Evolutionary conservation across 768 basidiomycete species (phyloP), one percentile per base, ranked within the genome.

Genomic region (Coprinellus aureogranulatus): DNA sequence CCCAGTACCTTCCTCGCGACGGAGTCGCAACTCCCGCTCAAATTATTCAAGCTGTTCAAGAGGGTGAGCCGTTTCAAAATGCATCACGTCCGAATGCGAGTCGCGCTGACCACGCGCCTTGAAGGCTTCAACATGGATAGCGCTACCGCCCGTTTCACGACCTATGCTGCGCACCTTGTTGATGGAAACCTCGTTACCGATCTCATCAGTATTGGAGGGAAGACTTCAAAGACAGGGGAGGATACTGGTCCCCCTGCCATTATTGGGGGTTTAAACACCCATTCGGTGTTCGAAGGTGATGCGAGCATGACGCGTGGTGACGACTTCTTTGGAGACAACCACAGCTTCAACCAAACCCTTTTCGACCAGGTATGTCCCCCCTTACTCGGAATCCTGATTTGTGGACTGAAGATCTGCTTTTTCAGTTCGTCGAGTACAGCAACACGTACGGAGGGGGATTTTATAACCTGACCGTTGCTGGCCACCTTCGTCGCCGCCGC

Each of bases 331-430:
- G 65, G 61, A 20, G 63, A 64, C 37, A 61, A 62, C 27, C 53
- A 57, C 50, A 64, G 63, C 39, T 66, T 66, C 55, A 66, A 66
- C 42, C 59, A 66, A 41, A 66, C 65, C 0, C 55, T 66, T 3
- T 66, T 64, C 48, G 55, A 66, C 14, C 48, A 66, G 58, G 65
- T 61, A 37, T 47, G 57, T 34, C n/a, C n/a, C n/a, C n/a, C n/a
- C n/a, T n/a, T n/a, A n/a, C n/a, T n/a, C n/a, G n/a, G n/a, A n/a
- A n/a, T n/a, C n/a, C n/a, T n/a, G n/a, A n/a, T n/a, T n/a, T n/a
- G n/a, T n/a, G n/a, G n/a, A n/a, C n/a, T n/a, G n/a, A n/a, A n/a
- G n/a, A n/a, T n/a, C n/a, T n/a, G n/a, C n/a, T n/a, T 10, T 12
- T 11, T 10, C 18, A 66, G 65, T 40, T 66, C 28, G 46, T 57